Conservation (phyloP, 2,329 filamentous ascomycete genomes). For the Dactylellina drechsleri region DNA sequence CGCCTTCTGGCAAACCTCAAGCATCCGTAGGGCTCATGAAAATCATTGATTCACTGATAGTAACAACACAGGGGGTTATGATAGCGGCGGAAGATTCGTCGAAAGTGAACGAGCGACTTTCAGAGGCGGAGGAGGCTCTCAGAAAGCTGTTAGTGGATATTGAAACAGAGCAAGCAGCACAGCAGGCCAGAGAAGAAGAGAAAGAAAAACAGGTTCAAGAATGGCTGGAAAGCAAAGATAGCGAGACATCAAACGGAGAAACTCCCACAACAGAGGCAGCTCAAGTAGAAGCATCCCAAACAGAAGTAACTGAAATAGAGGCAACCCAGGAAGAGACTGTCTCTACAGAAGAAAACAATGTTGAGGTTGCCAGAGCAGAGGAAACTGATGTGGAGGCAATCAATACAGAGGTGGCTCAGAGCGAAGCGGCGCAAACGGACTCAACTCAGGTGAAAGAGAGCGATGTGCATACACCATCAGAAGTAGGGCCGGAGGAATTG, state of each 20-base stretch:
- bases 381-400: too few species aligned
- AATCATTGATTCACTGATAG: conserved; percentile 28
- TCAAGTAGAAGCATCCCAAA: too few species aligned
- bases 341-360: too few species aligned
- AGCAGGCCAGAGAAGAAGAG: background rate
- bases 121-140: background rate
- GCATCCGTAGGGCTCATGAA: conserved; percentile 17
- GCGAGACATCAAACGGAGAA: background rate
- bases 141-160: conserved; percentile 7
- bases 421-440: too few species aligned
- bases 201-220: conserved; percentile 9
- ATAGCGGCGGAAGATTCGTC: conserved; percentile 17
- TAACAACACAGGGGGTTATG: conserved; percentile 26
- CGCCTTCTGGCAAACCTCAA: background rate
- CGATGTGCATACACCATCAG: too few species aligned
- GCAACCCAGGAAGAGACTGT: background rate
- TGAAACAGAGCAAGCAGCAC: background rate
- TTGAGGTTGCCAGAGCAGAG: too few species aligned
- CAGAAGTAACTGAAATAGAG: background rate
- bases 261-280: background rate
- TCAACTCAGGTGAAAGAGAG: too few species aligned
- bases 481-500: too few species aligned
- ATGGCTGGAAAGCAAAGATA: conserved; percentile 12
- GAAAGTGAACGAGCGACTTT: conserved; percentile 7
- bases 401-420: too few species aligned